Conservation (phyloP, 2,329 filamentous ascomycete genomes). For the Paraphaeosphaeria minitans region DNA sequence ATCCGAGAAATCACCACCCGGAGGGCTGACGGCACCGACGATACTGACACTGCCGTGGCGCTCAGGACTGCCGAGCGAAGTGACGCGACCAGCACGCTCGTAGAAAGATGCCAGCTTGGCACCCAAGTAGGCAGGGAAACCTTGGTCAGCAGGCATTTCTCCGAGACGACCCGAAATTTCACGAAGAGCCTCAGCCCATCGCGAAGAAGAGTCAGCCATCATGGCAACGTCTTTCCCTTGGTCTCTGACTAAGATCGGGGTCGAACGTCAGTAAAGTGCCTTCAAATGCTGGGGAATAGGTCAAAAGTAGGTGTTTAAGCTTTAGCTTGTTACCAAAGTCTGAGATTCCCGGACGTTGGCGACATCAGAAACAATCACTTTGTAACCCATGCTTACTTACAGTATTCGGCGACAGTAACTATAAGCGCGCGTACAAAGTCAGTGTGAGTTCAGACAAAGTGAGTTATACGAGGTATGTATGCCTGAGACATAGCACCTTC, state of each 20-base stretch:
- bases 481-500: not conserved
- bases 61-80: constrained; percentile 84
- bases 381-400: no score
- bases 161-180: constrained; percentile 97
- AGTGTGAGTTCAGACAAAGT: not conserved
- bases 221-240: constrained; percentile 97
- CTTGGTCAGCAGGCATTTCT: constrained; percentile 99
- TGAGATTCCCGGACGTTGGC: no score
- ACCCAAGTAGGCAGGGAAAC: constrained; percentile 96
- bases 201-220: constrained; percentile 99
- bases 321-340: no score
- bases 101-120: constrained; percentile 99
- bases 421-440: not conserved
- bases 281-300: no score
- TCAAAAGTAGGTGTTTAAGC: no score
- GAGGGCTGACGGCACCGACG: constrained; percentile 94
- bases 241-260: constrained; percentile 66
- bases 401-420: constrained; percentile 91
- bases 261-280: no score
- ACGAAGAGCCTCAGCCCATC: constrained; percentile 98
- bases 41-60: constrained; percentile 94
- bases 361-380: no score
- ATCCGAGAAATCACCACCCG: constrained; percentile 98
- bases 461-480: not conserved
- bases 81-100: constrained; percentile 91